Evolutionary conservation across 495 filamentous ascomycete species (phyloP).

Genomic region (Penicillium longicatenatum): DNA sequence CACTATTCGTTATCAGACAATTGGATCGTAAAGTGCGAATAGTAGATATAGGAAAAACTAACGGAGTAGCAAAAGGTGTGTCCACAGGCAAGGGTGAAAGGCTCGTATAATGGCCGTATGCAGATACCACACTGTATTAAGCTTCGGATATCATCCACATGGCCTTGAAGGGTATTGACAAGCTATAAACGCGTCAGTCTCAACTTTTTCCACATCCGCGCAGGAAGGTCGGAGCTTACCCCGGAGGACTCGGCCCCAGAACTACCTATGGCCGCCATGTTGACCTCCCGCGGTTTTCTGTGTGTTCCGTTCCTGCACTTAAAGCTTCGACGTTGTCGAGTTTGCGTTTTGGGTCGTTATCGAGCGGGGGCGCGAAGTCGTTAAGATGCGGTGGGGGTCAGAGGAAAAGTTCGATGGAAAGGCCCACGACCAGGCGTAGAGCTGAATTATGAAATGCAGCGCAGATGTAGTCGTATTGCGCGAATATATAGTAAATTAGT

Average conservation of each 20-base stretch:
- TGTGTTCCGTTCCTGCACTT: background rate
- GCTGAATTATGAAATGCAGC: background rate
- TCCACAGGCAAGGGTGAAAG: constrained; percentile 69
- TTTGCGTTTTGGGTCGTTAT: constrained; percentile 11
- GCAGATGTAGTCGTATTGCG: background rate
- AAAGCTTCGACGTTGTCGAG: constrained; percentile 11
- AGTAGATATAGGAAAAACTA: constrained; percentile 18
- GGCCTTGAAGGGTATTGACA: constrained; percentile 49
- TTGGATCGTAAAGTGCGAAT: background rate
- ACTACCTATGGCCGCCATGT: constrained; percentile 21
- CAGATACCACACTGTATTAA: constrained; percentile 69
- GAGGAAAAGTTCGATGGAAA: constrained; percentile 22
- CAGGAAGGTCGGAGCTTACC: constrained; percentile 25
- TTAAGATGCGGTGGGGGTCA: constrained; percentile 23
- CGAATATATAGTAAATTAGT: background rate
- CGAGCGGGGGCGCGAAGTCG: constrained; percentile 20
- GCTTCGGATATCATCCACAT: constrained; percentile 51
- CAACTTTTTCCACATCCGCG: constrained; percentile 4
- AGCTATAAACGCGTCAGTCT: constrained; percentile 35
- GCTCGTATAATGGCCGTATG: constrained; percentile 69
- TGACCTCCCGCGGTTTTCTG: background rate
- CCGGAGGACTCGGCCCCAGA: constrained; percentile 31
- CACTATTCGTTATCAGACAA: constrained; percentile 49
- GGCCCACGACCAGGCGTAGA: constrained; percentile 1
- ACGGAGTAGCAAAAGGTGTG: constrained; percentile 78